Conservation (phyloP, 352 stramenopile genomes). For the Elongisporangium prolatum region DNA sequence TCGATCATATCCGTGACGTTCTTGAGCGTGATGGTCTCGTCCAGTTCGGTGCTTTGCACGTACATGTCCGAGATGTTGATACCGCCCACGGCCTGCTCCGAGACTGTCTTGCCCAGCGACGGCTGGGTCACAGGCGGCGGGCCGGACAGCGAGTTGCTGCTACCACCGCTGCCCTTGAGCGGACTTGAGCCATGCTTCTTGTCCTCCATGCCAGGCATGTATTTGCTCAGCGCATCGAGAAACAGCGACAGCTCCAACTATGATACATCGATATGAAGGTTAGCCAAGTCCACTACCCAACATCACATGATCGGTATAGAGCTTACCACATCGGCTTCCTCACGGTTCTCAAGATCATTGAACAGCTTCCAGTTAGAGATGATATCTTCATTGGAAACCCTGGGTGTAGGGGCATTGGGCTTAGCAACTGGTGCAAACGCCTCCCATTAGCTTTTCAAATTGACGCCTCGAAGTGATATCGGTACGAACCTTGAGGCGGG, state of each 20-base stretch:
- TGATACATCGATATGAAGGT: conserved; percentile 3
- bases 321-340: conserved; percentile 75
- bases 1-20: conserved; percentile 71
- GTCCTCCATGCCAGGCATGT: conserved; percentile 72
- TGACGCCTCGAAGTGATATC: neutral
- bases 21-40: conserved; percentile 57
- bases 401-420: neutral
- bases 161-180: neutral
- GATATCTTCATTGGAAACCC: conserved; percentile 35
- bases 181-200: conserved; percentile 15
- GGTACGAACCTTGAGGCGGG: neutral
- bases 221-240: conserved; percentile 63
- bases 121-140: conserved; percentile 13
- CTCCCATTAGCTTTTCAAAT: neutral
- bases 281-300: neutral
- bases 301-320: conserved; percentile 2
- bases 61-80: conserved; percentile 88
- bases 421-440: neutral
- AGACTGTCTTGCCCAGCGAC: conserved; percentile 38
- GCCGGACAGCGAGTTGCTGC: conserved; percentile 2
- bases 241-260: conserved; percentile 80
- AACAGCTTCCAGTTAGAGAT: conserved; percentile 87
- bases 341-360: conserved; percentile 82
- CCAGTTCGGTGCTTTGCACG: conserved; percentile 49
- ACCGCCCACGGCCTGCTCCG: conserved; percentile 52